Conservation (phyloP, 805 yeast species). For the Wickerhamomyces chambardii region DNA sequence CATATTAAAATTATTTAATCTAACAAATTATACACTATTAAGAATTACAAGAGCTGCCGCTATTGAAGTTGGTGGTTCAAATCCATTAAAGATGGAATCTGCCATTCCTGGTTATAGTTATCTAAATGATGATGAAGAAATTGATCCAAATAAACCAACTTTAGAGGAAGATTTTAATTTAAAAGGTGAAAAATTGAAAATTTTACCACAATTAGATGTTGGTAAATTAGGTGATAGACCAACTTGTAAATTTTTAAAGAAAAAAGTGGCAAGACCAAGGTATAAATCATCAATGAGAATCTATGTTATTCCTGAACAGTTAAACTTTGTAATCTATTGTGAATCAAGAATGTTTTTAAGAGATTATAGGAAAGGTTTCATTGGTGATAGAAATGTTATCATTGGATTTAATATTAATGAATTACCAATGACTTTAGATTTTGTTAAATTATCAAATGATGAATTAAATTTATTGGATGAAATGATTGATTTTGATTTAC, state of each 20-base stretch:
- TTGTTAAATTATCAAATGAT: slow-evolving; percentile 1
- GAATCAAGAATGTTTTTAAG: slow-evolving; percentile 41
- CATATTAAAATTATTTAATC: slow-evolving; percentile 30
- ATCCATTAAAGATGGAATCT: slow-evolving; percentile 44
- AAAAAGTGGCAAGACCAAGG: slow-evolving; percentile 50
- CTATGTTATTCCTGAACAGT: slow-evolving; percentile 37
- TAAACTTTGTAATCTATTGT: slow-evolving; percentile 33
- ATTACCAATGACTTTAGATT: slow-evolving; percentile 5
- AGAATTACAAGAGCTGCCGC: slow-evolving; percentile 50
- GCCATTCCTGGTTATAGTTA: slow-evolving; percentile 43
- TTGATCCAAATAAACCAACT: slow-evolving; percentile 9
- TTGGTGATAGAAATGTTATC: slow-evolving; percentile 25
- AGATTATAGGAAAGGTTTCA: slow-evolving; percentile 40
- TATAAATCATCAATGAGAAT: slow-evolving; percentile 57
- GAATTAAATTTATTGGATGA: slow-evolving; percentile 7
- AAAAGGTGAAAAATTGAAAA: slow-evolving; percentile 7
- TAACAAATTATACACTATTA: slow-evolving; percentile 32
- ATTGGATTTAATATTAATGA: slow-evolving; percentile 21
- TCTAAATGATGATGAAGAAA: slow-evolving; percentile 38
- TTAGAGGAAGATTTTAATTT: background rate
- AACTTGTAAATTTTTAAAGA: slow-evolving; percentile 41
- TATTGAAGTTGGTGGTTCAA: slow-evolving; percentile 39
- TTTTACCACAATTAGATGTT: slow-evolving; percentile 10
- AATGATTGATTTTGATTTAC: slow-evolving; percentile 10
- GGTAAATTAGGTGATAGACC: slow-evolving; percentile 31